Conservation (phyloP, 2,329 filamentous ascomycete species). For the Claviceps sp. region DNA sequence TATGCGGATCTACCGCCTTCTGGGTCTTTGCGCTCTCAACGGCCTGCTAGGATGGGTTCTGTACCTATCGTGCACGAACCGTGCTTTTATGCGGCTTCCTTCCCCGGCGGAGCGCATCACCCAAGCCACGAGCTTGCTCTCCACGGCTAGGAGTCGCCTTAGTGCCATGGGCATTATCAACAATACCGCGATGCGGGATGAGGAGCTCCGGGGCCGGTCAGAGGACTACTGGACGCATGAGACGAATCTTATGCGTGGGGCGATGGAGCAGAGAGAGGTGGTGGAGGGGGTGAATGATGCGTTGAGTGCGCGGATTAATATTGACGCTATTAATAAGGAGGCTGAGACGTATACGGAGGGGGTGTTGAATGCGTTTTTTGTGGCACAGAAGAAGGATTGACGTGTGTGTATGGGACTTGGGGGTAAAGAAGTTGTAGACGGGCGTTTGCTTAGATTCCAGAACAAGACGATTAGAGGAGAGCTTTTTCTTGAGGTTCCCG, state of each 20-base stretch:
- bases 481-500: too few species aligned
- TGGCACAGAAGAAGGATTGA: conserved; percentile 4
- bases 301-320: conserved; percentile 49
- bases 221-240: conserved; percentile 74
- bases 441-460: background rate
- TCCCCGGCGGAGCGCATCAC: conserved; percentile 55
- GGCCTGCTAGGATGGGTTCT: conserved; percentile 48
- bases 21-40: conserved; percentile 54
- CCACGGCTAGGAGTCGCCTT: conserved; percentile 50
- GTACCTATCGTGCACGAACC: conserved; percentile 67
- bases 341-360: conserved; percentile 47
- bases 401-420: too few species aligned
- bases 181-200: conserved; percentile 68
- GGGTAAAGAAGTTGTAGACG: background rate
- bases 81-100: conserved; percentile 54
- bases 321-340: conserved; percentile 45
- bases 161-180: conserved; percentile 61
- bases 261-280: conserved; percentile 69
- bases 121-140: conserved; percentile 39
- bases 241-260: conserved; percentile 54
- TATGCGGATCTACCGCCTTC: conserved; percentile 46
- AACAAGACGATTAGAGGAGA: background rate
- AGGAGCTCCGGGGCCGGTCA: conserved; percentile 49
- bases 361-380: conserved; percentile 20
- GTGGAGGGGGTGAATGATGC: conserved; percentile 57